Evolutionary conservation across 176 grass and related monocot species (phyloP).

Genomic region (Aegilops umbellulata): DNA sequence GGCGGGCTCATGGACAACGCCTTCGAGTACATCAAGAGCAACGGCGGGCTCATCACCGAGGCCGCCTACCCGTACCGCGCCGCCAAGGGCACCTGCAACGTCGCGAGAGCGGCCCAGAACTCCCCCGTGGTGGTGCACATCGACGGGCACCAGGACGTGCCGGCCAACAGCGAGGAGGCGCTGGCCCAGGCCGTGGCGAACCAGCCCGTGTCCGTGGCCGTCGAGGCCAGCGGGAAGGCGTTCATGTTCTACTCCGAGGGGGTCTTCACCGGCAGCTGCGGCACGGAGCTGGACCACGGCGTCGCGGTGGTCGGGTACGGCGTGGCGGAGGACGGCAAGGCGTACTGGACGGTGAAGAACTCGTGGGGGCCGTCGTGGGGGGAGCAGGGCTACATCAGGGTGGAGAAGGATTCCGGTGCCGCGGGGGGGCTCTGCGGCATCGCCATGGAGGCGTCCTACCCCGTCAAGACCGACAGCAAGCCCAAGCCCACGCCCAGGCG

Average conservation of each 20-base stretch:
- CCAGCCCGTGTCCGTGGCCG: slow-evolving; percentile 73
- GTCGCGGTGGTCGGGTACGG: slow-evolving; percentile 81
- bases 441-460: slow-evolving; percentile 80
- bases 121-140: slow-evolving; percentile 35
- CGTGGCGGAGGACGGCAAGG: slow-evolving; percentile 26
- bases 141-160: slow-evolving; percentile 71
- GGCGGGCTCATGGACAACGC: slow-evolving; percentile 81
- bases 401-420: slow-evolving; percentile 43
- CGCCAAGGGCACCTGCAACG: slow-evolving; percentile 54
- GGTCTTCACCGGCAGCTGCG: slow-evolving; percentile 71
- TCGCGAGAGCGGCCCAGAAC: not conserved
- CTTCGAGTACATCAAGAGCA: slow-evolving; percentile 69
- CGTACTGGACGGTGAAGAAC: slow-evolving; percentile 85
- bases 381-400: slow-evolving; percentile 66
- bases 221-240: slow-evolving; percentile 53
- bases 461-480: slow-evolving; percentile 62
- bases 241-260: slow-evolving; percentile 87
- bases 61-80: slow-evolving; percentile 62
- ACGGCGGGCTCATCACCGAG: slow-evolving; percentile 64
- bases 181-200: slow-evolving; percentile 57
- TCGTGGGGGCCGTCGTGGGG: slow-evolving; percentile 70
- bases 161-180: slow-evolving; percentile 48
- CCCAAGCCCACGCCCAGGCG: slow-evolving; percentile 31
- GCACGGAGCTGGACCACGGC: slow-evolving; percentile 72
- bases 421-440: slow-evolving; percentile 75